Conservation (phyloP, 768 basidiomycete genomes). For the Butyriboletus loyo region DNA sequence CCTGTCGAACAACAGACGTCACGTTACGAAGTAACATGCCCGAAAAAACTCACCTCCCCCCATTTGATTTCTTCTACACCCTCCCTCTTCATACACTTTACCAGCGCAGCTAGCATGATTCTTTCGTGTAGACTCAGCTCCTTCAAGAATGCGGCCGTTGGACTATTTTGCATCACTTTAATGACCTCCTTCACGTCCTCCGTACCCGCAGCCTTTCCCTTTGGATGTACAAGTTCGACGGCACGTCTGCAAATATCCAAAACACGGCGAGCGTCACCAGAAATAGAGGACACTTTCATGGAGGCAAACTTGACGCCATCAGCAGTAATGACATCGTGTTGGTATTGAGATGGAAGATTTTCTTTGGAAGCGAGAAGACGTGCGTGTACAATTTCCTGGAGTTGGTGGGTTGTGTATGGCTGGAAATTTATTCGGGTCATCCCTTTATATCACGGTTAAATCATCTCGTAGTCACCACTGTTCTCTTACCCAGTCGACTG, state of each 20-base stretch:
- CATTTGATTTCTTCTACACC: conserved; percentile 88
- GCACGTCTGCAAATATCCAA: conserved; percentile 93
- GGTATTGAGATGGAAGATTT: conserved; percentile 42
- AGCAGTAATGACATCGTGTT: conserved; percentile 50
- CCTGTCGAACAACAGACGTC: conserved; percentile 35
- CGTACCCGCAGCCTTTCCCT: conserved; percentile 52
- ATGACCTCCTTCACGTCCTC: conserved; percentile 79
- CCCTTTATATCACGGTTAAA: conserved; percentile 41
- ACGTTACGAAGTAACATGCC: background rate
- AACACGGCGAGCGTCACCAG: conserved; percentile 91
- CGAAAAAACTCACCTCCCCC: conserved; percentile 56
- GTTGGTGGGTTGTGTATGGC: conserved; percentile 75
- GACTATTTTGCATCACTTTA: conserved; percentile 85
- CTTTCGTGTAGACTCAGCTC: conserved; percentile 87
- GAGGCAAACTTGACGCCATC: conserved; percentile 88
- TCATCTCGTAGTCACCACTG: background rate
- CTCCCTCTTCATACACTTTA: conserved; percentile 78
- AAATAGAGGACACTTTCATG: conserved; percentile 73
- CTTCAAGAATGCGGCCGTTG: conserved; percentile 77
- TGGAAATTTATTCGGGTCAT: conserved; percentile 92
- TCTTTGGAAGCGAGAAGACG: conserved; percentile 63
- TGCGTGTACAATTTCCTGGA: conserved; percentile 84
- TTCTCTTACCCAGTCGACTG: conserved; percentile 75
- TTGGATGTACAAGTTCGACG: conserved; percentile 69
- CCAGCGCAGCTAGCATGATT: conserved; percentile 78